Conservation (phyloP, 306 rosid species). For the Acacia acuminata region DNA sequence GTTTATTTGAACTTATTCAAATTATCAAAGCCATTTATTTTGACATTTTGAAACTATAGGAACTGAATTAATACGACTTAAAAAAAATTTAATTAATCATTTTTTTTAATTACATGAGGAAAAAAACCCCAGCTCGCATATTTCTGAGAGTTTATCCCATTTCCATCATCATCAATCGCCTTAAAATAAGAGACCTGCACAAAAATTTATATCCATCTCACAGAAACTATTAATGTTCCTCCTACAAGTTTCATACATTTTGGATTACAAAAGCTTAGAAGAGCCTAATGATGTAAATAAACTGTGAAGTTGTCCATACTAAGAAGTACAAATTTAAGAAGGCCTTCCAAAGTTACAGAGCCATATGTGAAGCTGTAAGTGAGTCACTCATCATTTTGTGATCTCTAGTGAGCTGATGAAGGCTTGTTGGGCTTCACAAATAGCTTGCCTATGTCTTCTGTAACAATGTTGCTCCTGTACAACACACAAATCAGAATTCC, state of each 20-base stretch:
- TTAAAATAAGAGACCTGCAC: background rate
- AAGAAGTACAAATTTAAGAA: constrained; percentile 38
- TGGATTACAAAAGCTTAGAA: background rate
- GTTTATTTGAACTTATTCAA: background rate
- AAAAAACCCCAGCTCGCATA: background rate
- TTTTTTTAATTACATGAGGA: background rate
- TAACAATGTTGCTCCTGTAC: constrained; percentile 87
- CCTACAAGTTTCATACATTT: background rate
- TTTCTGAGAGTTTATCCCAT: background rate
- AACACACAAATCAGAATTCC: constrained; percentile 28
- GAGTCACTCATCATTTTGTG: constrained; percentile 25
- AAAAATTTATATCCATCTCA: background rate
- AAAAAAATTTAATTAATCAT: background rate
- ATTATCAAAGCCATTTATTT: background rate
- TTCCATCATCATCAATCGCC: background rate
- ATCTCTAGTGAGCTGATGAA: constrained; percentile 35
- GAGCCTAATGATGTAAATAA: constrained; percentile 31
- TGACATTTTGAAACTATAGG: background rate
- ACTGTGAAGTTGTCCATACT: constrained; percentile 16
- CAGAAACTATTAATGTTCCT: background rate
- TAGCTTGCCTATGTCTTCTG: constrained; percentile 90
- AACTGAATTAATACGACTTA: background rate
- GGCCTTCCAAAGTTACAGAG: constrained; percentile 19
- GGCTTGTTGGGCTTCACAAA: constrained; percentile 67
- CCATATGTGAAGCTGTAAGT: constrained; percentile 26